These are phyloP conservation scores for Candida sp. DNA, from an alignment of 1,139 yeast species.

Conservation along the genomic window DNA sequence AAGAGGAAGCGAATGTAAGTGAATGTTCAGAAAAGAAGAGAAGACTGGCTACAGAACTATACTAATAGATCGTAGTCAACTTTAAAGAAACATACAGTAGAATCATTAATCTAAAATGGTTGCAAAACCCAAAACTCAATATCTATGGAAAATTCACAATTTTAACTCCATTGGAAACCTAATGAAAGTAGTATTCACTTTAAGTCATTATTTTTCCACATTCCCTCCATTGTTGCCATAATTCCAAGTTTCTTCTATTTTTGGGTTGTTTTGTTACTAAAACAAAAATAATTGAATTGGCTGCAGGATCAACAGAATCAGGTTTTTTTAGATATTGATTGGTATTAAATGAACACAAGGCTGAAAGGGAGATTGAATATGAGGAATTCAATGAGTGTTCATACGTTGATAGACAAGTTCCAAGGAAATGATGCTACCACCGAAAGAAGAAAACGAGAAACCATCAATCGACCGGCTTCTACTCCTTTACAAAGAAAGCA, in stretches of 20 bases:
- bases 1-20: too few relatives aligned
- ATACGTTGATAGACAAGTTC: conserved; percentile 21
- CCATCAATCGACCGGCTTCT: conserved; percentile 1
- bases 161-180: too few relatives aligned
- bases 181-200: too few relatives aligned
- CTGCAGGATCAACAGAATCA: not conserved
- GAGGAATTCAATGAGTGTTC: conserved; percentile 21
- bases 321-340: not conserved
- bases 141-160: too few relatives aligned
- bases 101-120: too few relatives aligned
- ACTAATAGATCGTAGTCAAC: too few relatives aligned
- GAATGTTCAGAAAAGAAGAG: too few relatives aligned
- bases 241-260: not conserved
- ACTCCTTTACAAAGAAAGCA: not conserved
- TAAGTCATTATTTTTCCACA: too few relatives aligned
- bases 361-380: not conserved
- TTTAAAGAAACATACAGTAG: too few relatives aligned
- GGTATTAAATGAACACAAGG: not conserved
- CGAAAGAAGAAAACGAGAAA: conserved; percentile 1
- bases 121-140: too few relatives aligned
- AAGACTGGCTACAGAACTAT: too few relatives aligned
- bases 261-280: not conserved
- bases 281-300: not conserved
- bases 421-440: conserved; percentile 3
- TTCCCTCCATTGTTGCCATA: too few relatives aligned